Evolutionary conservation across 2,329 filamentous ascomycete genomes (phyloP).

Genomic region (Sporothrix phasma): DNA sequence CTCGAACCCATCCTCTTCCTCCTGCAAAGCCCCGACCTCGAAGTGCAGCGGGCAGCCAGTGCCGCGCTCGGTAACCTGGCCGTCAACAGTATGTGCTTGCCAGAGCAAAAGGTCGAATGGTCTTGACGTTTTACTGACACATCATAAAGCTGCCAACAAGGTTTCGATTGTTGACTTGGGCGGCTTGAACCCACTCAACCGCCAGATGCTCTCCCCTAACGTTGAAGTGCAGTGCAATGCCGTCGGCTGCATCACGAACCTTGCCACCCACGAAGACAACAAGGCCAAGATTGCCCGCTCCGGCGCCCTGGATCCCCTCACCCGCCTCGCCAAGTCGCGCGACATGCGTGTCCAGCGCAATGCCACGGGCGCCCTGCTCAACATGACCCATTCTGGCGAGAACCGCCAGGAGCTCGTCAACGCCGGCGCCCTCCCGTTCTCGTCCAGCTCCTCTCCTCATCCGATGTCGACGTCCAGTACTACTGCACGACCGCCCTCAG

Average conservation of each 20-base stretch:
- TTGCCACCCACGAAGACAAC: conserved; percentile 97
- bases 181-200: conserved; percentile 81
- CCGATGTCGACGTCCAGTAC: conserved; percentile 96
- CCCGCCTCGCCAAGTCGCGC: conserved; percentile 86
- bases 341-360: conserved; percentile 98
- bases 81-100: conserved; percentile 68
- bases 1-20: conserved; percentile 93
- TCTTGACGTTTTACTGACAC: not conserved
- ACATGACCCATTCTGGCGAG: conserved; percentile 99
- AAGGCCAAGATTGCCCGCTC: conserved; percentile 97
- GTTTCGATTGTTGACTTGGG: conserved; percentile 89
- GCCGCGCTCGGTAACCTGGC: conserved; percentile 92
- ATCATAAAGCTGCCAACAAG: conserved; percentile 77
- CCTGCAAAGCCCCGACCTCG: conserved; percentile 88
- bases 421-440: conserved; percentile 93
- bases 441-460: conserved; percentile 83
- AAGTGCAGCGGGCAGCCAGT: conserved; percentile 93
- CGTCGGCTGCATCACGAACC: conserved; percentile 95
- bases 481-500: conserved; percentile 98
- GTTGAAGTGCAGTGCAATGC: conserved; percentile 99
- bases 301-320: conserved; percentile 82
- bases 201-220: conserved; percentile 96
- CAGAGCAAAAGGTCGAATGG: not conserved
- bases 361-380: conserved; percentile 87
- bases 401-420: conserved; percentile 96